Conservation (phyloP, 1,284 basidiomycete species). For the Ganoderma leucocontextum region DNA sequence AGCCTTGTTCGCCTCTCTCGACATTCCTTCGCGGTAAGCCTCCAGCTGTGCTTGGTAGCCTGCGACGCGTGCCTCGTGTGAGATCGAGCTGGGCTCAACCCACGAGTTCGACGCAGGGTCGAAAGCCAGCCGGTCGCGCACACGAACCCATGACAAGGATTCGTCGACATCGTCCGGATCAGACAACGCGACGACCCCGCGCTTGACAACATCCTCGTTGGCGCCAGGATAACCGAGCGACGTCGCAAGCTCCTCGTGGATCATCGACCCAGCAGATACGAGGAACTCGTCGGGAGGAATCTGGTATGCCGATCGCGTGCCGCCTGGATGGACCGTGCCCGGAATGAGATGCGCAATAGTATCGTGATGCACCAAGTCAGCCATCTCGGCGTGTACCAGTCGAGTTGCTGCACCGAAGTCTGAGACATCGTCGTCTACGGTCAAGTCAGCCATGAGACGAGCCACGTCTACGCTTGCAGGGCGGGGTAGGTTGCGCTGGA, state of each 20-base stretch:
- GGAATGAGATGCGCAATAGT: conserved; percentile 89
- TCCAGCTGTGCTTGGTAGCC: conserved; percentile 75
- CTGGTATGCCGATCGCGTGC: conserved; percentile 76
- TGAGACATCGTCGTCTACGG: conserved; percentile 55
- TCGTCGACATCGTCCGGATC: conserved; percentile 67
- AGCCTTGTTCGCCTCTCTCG: conserved; percentile 83
- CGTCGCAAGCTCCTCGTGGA: conserved; percentile 84
- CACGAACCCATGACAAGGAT: conserved; percentile 71
- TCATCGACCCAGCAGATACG: conserved; percentile 73
- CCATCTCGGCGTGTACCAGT: conserved; percentile 85
- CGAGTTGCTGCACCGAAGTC: conserved; percentile 60
- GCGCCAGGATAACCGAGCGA: conserved; percentile 89
- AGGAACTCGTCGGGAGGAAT: conserved; percentile 83
- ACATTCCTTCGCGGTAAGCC: conserved; percentile 77
- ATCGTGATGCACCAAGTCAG: conserved; percentile 87
- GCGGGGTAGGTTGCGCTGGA: conserved; percentile 88
- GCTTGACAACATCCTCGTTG: conserved; percentile 77
- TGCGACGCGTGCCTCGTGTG: conserved; percentile 64
- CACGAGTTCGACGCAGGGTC: conserved; percentile 66
- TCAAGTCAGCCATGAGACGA: conserved; percentile 67
- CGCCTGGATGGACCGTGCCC: conserved; percentile 85
- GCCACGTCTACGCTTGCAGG: conserved; percentile 85
- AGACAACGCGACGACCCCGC: conserved; percentile 72
- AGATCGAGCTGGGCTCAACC: conserved; percentile 71
- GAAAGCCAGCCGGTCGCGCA: conserved; percentile 69